phyloP scores from a whole-genome alignment of 768 basidiomycete species.

The Auricularia heimuer region DNA sequence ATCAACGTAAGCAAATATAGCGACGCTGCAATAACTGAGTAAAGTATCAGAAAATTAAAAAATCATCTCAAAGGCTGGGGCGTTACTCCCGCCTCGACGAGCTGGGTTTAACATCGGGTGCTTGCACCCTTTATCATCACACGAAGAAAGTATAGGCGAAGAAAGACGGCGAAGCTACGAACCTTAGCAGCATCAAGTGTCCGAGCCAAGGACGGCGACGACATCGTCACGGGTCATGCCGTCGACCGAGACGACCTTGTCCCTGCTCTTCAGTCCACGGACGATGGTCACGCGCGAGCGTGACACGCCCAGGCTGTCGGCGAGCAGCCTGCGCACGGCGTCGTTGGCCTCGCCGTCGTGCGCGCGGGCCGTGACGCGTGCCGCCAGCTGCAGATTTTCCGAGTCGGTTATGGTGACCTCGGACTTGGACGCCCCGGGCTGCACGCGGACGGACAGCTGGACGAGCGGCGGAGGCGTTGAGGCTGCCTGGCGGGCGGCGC shows the following conservation, averaged over 20 bases:
- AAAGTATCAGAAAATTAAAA: background rate
- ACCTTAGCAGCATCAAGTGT: background rate
- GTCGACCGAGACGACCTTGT: background rate
- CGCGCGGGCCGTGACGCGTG: background rate
- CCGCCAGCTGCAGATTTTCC: background rate
- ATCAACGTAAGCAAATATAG: too few relatives aligned
- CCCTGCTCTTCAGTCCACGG: background rate
- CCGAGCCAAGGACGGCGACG: background rate
- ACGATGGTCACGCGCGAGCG: background rate
- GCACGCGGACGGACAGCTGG: background rate
- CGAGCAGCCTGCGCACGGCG: background rate
- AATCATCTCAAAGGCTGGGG: background rate
- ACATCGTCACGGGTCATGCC: background rate
- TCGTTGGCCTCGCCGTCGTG: background rate
- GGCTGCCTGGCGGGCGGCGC: background rate
- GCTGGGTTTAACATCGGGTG: background rate
- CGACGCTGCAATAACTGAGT: too few relatives aligned
- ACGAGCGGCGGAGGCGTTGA: background rate
- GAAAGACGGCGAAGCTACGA: background rate
- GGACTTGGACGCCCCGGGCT: background rate
- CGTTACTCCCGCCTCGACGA: constrained; percentile 1
- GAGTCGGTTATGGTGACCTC: background rate
- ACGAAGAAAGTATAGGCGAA: background rate
- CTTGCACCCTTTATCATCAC: constrained; percentile 3
- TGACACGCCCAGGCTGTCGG: background rate